A percentile compares a stretch with the other conserved stretches of the same genome.
These are phyloP conservation scores for Fusarium luffae DNA, from an alignment of 2,329 filamentous ascomycete species.

Conservation along the genomic window DNA sequence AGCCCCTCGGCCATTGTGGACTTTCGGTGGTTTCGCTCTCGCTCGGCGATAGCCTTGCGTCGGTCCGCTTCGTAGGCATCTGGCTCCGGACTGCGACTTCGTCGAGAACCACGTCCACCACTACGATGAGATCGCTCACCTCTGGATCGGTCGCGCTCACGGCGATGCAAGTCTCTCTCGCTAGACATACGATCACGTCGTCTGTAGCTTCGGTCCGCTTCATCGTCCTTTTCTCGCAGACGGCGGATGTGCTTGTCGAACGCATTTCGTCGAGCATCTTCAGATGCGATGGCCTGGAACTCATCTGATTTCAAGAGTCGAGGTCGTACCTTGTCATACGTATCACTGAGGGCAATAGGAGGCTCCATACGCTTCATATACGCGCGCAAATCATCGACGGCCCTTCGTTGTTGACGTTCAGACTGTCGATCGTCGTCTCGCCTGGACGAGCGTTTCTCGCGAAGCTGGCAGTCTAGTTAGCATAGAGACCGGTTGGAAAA, in stretches of 20 bases:
- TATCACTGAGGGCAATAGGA: slow-evolving; percentile 79
- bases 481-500: not conserved
- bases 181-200: slow-evolving; percentile 66
- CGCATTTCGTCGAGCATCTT: slow-evolving; percentile 82
- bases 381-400: slow-evolving; percentile 84
- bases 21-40: slow-evolving; percentile 93
- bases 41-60: slow-evolving; percentile 90
- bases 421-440: slow-evolving; percentile 86
- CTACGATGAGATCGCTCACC: slow-evolving; percentile 73
- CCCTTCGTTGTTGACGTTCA: slow-evolving; percentile 86
- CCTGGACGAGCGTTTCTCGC: slow-evolving; percentile 83
- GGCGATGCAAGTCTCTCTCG: slow-evolving; percentile 67
- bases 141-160: slow-evolving; percentile 68
- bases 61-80: slow-evolving; percentile 97
- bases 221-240: slow-evolving; percentile 90
- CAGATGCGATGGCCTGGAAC: slow-evolving; percentile 83
- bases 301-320: slow-evolving; percentile 85
- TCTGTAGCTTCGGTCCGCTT: slow-evolving; percentile 73
- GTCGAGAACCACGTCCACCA: slow-evolving; percentile 66
- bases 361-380: slow-evolving; percentile 92
- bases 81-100: slow-evolving; percentile 88
- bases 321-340: slow-evolving; percentile 87
- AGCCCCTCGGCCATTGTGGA: slow-evolving; percentile 74
- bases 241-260: slow-evolving; percentile 94
- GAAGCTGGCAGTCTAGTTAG: slow-evolving; percentile 64